Base-by-base conservation (phyloP, 1,139 yeast species). In the Citeromyces siamensis region DNA sequence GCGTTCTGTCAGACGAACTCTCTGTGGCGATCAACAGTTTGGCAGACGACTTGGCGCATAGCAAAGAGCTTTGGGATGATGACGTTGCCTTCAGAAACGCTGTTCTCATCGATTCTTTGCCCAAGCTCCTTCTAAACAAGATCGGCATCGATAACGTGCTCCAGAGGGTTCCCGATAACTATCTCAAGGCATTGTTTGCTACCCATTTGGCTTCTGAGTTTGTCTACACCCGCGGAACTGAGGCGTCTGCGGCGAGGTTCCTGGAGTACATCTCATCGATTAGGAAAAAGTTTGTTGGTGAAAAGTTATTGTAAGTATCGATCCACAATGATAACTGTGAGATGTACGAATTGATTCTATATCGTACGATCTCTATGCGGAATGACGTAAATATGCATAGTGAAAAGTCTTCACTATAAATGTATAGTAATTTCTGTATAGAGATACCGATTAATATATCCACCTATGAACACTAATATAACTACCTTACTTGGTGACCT, bases 171-270 rank as follows among this genome's bases (percentile, higher is more conserved):
- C 98, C 98, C 13, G 85, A 71, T 43, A 71, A 93, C 41, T 90
- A 90, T 57, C 67, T 88, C 54, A 78, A 77, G 53, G 95, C 96
- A 9, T 73, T 90, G 46, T 83, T 90, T 55, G 95, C 96, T 38
- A 83, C 95, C 33, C 81, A 76, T 53, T 69, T 90, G 50, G 93
- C 95, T 12, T 84, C 95, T 33, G 71, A 82, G 40, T 90, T 83
- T 59, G 94, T 90, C 43, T 90, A 90, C 60, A 71, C 84, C 37
- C 70, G 79, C 53, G 96, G 97, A 38, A 71, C 80, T 46, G 85
- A 74, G 48, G 74, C 86, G 32, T 80, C 80, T 54, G 94, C 90
- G 38, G 93, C 94, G 40, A 74, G 68, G 47, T 83, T 84, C 59
- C 77, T 83, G 58, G 93, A 82, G 56, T 82, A 52, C 37, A 51